Percentiles rank a stretch among this genome's conserved stretches.
phyloP scores from a whole-genome alignment of 2,329 filamentous ascomycete genomes.

The Diaporthe ampelina region DNA sequence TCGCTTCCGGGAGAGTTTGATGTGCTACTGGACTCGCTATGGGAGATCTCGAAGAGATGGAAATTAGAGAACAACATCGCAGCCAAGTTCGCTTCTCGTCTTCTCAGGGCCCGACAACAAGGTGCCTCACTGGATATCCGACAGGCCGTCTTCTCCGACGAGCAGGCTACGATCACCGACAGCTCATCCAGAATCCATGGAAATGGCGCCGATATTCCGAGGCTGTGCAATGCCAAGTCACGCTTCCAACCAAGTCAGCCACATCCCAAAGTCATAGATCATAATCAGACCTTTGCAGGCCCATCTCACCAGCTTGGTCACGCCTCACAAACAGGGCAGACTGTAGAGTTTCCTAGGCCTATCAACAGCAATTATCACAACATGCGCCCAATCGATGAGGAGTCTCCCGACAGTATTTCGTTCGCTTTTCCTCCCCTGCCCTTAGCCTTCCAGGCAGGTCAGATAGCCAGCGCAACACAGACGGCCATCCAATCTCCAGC shows the following conservation, averaged over 20 bases:
- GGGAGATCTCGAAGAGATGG: constrained; percentile 55
- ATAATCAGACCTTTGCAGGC: background rate
- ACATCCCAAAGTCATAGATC: background rate
- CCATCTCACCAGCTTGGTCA: background rate
- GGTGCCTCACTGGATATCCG: constrained; percentile 51
- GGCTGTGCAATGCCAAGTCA: background rate
- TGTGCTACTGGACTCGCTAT: constrained; percentile 50
- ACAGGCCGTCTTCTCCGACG: constrained; percentile 51
- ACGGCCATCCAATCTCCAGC: background rate
- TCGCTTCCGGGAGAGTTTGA: constrained; percentile 50
- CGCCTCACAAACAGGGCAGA: background rate
- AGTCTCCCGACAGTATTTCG: constrained; percentile 49
- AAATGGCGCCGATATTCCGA: background rate
- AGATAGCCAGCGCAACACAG: constrained; percentile 5
- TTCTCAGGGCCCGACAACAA: constrained; percentile 47
- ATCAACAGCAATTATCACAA: background rate
- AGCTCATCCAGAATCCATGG: background rate
- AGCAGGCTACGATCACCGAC: constrained; percentile 42
- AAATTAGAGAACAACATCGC: constrained; percentile 51
- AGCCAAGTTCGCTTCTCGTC: constrained; percentile 51
- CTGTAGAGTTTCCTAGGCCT: too few relatives aligned
- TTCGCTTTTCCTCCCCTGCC: constrained; percentile 53
- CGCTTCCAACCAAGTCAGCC: background rate
- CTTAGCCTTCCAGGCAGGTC: constrained; percentile 47
- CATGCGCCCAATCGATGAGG: constrained; percentile 24